These are phyloP conservation scores for Russula sp. DNA, from an alignment of 768 basidiomycete species.

Conservation along the genomic window DNA sequence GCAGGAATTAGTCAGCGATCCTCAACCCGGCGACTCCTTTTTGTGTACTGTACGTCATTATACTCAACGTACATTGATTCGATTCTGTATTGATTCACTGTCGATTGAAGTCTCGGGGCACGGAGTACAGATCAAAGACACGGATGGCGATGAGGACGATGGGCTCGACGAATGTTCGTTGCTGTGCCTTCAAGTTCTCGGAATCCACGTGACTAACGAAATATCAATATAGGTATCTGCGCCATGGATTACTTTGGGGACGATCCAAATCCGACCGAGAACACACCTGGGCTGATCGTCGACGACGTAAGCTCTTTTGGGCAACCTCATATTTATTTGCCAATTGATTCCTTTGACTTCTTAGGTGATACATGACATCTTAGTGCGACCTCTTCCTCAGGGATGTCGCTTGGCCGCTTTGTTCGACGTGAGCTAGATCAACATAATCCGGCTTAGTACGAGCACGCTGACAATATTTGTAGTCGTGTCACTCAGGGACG, in stretches of 20 bases:
- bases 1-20: background rate
- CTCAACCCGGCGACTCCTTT: background rate
- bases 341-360: background rate
- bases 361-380: background rate
- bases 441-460: too few species aligned
- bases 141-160: background rate
- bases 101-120: constrained; percentile 5
- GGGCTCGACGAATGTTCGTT: constrained; percentile 9
- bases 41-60: constrained; percentile 9
- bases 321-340: background rate
- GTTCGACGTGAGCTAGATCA: constrained; percentile 8
- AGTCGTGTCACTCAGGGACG: constrained; percentile 14
- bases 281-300: constrained; percentile 9
- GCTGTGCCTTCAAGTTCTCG: background rate
- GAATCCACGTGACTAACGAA: background rate
- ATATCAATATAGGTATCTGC: constrained; percentile 7
- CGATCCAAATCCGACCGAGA: background rate
- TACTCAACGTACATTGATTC: background rate
- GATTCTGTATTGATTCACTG: background rate
- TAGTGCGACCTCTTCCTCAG: constrained; percentile 1
- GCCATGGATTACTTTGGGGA: background rate
- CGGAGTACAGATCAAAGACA: constrained; percentile 2
- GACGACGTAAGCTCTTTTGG: background rate
- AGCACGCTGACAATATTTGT: background rate
- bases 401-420: constrained; percentile 12